Percentiles rank a stretch among this genome's conserved stretches.
phyloP scores from a whole-genome alignment of 768 basidiomycete species.

The Rhodosporidiobolus sp. region DNA sequence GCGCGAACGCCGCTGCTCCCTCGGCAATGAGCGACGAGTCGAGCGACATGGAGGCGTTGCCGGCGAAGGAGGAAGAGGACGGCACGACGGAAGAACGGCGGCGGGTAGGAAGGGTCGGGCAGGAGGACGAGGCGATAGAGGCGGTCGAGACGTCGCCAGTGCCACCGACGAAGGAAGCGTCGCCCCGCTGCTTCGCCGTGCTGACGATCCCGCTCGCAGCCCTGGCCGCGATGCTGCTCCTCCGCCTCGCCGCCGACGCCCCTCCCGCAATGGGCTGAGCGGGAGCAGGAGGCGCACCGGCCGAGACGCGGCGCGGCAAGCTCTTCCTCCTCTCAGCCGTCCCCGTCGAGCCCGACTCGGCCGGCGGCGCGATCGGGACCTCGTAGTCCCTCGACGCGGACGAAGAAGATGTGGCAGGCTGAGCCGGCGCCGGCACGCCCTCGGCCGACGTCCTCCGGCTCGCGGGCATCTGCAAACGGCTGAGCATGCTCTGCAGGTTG shows the following conservation, averaged over 20 bases:
- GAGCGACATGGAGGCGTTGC: background rate
- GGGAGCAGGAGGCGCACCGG: background rate
- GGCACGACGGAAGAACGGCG: background rate
- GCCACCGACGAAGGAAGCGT: slow-evolving; percentile 3
- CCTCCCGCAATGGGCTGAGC: background rate
- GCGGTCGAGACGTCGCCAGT: background rate
- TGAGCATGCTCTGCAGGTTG: slow-evolving; percentile 38
- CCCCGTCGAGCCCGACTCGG: background rate
- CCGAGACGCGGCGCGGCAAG: background rate
- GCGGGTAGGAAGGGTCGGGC: too few species aligned
- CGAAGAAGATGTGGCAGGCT: too few species aligned
- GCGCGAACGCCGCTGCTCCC: background rate
- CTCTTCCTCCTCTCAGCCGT: background rate
- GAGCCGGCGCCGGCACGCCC: background rate
- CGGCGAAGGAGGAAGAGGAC: background rate
- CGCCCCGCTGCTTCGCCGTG: slow-evolving; percentile 1
- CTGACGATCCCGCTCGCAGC: slow-evolving; percentile 15
- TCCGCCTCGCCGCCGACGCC: background rate
- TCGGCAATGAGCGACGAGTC: background rate
- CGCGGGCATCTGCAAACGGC: slow-evolving; percentile 28
- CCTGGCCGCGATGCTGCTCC: background rate
- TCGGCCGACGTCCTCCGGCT: slow-evolving; percentile 5
- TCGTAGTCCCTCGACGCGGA: background rate
- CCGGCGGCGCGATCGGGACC: slow-evolving; percentile 13
- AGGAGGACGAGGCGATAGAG: background rate